Evolutionary conservation across 805 yeast species (phyloP).

Genomic region (Torulaspora indica): DNA sequence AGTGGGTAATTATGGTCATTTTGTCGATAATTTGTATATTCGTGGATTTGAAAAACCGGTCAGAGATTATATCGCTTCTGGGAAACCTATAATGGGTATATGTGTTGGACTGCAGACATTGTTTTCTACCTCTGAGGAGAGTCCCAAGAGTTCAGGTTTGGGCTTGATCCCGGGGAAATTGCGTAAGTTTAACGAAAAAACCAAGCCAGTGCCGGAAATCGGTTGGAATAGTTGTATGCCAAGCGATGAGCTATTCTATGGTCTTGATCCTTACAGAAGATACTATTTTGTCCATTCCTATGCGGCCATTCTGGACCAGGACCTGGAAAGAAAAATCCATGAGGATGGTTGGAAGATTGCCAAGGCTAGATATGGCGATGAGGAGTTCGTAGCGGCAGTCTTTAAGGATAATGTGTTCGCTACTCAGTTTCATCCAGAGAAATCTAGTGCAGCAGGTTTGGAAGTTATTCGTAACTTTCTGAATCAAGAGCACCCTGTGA

Average conservation of each 20-base stretch:
- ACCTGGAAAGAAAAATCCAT: conserved; percentile 31
- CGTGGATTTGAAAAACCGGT: conserved; percentile 66
- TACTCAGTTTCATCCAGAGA: conserved; percentile 99
- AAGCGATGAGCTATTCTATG: conserved; percentile 43
- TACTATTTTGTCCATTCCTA: conserved; percentile 95
- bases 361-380: conserved; percentile 66
- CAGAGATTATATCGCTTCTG: conserved; percentile 60
- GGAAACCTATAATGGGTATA: conserved; percentile 89
- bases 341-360: conserved; percentile 67
- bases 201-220: conserved; percentile 89
- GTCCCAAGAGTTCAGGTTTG: conserved; percentile 57
- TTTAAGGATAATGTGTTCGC: conserved; percentile 77
- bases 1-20: conserved; percentile 96
- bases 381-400: conserved; percentile 78
- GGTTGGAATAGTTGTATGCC: conserved; percentile 75
- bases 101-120: conserved; percentile 94
- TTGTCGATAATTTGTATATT: conserved; percentile 61
- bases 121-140: conserved; percentile 70
- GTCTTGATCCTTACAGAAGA: conserved; percentile 60
- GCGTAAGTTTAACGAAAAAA: conserved; percentile 53
- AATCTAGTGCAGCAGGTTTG: conserved; percentile 88
- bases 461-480: conserved; percentile 70
- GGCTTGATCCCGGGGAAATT: conserved; percentile 52
- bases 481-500: conserved; percentile 32
- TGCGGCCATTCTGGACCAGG: conserved; percentile 60